A percentile compares a stretch with the other conserved stretches of the same genome.
These are phyloP conservation scores for Lolium rigidum DNA, from an alignment of 176 grass and related monocot species.

Conservation along the genomic window DNA sequence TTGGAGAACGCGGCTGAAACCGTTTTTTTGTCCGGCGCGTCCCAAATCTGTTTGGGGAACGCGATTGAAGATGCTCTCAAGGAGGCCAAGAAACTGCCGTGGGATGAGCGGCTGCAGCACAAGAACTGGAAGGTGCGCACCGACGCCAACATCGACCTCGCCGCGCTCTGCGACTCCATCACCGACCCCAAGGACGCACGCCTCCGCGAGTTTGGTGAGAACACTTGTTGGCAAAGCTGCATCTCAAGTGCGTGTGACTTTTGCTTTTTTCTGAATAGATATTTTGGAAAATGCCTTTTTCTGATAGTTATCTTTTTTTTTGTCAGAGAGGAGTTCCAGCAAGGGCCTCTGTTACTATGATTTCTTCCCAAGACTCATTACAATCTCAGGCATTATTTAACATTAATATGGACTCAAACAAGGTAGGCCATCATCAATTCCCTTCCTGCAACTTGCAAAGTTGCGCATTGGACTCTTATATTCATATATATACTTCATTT, in stretches of 20 bases:
- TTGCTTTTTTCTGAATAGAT: constrained; percentile 9
- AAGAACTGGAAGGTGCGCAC: constrained; percentile 99
- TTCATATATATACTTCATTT: constrained; percentile 44
- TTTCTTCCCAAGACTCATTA: constrained; percentile 73
- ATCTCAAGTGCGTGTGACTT: constrained; percentile 56
- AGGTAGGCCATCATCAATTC: constrained; percentile 52
- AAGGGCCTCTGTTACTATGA: constrained; percentile 66
- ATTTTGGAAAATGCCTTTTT: constrained; percentile 22
- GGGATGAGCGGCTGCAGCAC: constrained; percentile 95
- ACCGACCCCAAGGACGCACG: constrained; percentile 97
- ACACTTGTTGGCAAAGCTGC: constrained; percentile 54
- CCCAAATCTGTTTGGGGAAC: no score
- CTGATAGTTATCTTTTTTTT: constrained; percentile 12
- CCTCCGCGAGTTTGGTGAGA: constrained; percentile 92
- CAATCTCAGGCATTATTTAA: constrained; percentile 95
- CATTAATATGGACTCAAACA: constrained; percentile 87
- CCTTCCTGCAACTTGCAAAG: neutral
- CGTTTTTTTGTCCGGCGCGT: no score
- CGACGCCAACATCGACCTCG: constrained; percentile 98
- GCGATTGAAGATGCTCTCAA: constrained; percentile 46
- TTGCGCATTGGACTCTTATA: constrained; percentile 20
- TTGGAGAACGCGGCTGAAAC: no score
- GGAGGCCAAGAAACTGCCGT: constrained; percentile 96
- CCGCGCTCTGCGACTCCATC: constrained; percentile 80
- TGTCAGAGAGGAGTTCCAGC: constrained; percentile 74